Evolutionary conservation across 176 grass and related monocot genomes (phyloP).

Genomic region (Elaeis guineensis): DNA sequence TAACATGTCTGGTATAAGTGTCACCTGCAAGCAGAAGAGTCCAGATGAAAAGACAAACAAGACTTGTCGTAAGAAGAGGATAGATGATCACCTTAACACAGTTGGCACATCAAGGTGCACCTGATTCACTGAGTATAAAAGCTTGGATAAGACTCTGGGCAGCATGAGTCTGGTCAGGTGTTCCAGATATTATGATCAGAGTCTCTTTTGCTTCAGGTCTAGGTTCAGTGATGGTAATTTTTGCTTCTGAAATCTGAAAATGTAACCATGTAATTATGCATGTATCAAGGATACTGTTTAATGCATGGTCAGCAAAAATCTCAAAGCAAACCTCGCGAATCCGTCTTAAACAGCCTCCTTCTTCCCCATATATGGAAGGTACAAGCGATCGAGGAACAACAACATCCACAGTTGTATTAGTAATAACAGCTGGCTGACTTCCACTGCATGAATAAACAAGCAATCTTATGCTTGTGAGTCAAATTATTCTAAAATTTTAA

Average conservation of each 20-base stretch:
- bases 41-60: no score
- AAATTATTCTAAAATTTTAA: not conserved
- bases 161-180: conserved; percentile 80
- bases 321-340: conserved; percentile 60
- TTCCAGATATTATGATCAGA: conserved; percentile 55
- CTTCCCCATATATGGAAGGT: conserved; percentile 64
- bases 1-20: no score
- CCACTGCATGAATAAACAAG: conserved; percentile 28
- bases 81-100: conserved; percentile 26
- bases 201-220: conserved; percentile 60
- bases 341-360: conserved; percentile 76
- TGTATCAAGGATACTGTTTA: not conserved
- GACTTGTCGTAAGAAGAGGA: not conserved
- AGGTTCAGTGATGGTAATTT: conserved; percentile 69
- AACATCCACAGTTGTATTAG: conserved; percentile 62
- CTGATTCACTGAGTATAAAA: conserved; percentile 79
- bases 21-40: no score
- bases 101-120: conserved; percentile 22
- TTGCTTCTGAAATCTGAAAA: conserved; percentile 92
- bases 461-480: conserved; percentile 3
- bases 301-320: not conserved
- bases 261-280: not conserved
- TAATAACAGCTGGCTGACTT: conserved; percentile 45
- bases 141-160: conserved; percentile 91
- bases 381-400: conserved; percentile 62